phyloP scores from a whole-genome alignment of 331 rosid species.

The Acacia pycnantha region DNA sequence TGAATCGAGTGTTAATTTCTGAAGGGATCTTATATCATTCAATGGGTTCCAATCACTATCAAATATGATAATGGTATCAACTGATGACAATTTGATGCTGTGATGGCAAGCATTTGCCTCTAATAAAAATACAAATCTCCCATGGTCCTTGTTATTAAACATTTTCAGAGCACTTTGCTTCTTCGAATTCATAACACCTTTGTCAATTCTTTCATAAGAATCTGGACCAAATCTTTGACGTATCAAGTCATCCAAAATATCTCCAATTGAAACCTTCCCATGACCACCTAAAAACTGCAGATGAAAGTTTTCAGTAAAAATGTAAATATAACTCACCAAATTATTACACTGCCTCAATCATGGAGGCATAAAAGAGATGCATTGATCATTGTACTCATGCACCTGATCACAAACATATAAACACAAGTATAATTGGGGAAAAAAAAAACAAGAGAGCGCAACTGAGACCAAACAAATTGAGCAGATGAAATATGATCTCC shows the following conservation, averaged over 20 bases:
- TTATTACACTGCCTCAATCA: slow-evolving; percentile 10
- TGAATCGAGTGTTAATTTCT: slow-evolving; percentile 70
- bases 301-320: slow-evolving; percentile 22
- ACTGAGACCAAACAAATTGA: neutral
- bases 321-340: slow-evolving; percentile 23
- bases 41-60: slow-evolving; percentile 89
- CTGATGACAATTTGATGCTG: slow-evolving; percentile 69
- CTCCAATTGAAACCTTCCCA: slow-evolving; percentile 61
- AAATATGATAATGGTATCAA: slow-evolving; percentile 69
- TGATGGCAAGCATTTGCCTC: slow-evolving; percentile 74
- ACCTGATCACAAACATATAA: neutral
- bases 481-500: neutral
- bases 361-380: neutral
- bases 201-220: slow-evolving; percentile 76
- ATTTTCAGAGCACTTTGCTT: slow-evolving; percentile 56
- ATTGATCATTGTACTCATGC: neutral
- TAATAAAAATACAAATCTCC: slow-evolving; percentile 77
- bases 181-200: slow-evolving; percentile 41
- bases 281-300: slow-evolving; percentile 66
- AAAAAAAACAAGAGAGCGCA: neutral
- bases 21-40: slow-evolving; percentile 80
- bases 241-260: slow-evolving; percentile 81
- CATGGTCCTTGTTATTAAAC: slow-evolving; percentile 66
- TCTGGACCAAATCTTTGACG: slow-evolving; percentile 66
- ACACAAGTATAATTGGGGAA: neutral